Evolutionary conservation across 805 yeast genomes (phyloP).

Genomic region (Metschnikowia anglica): DNA sequence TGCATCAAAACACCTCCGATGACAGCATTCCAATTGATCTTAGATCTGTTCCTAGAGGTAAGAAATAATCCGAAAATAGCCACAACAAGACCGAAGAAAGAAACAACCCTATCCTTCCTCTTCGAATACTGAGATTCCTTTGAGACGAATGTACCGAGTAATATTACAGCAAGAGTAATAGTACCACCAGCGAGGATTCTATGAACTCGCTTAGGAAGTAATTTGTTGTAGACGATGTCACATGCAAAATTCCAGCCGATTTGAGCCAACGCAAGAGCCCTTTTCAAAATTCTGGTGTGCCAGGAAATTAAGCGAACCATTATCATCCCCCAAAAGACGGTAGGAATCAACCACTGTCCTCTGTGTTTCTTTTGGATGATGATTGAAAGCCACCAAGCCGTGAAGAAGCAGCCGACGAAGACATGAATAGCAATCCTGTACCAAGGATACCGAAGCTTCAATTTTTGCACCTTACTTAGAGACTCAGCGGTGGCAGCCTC

Average conservation of each 20-base stretch:
- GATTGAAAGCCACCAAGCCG: constrained; percentile 50
- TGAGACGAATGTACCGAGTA: constrained; percentile 56
- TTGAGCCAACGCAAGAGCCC: constrained; percentile 15
- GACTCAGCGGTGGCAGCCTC: constrained; percentile 11
- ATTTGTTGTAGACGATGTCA: constrained; percentile 34
- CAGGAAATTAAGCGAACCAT: constrained; percentile 53
- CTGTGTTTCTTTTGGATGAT: constrained; percentile 50
- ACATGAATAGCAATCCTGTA: constrained; percentile 18
- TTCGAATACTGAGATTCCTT: constrained; percentile 46
- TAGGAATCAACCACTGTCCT: constrained; percentile 57
- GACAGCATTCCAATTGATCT: constrained; percentile 58
- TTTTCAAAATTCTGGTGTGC: constrained; percentile 36
- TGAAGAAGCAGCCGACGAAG: constrained; percentile 26
- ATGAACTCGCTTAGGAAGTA: constrained; percentile 41
- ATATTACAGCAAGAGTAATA: constrained; percentile 46
- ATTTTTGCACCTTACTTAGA: constrained; percentile 7
- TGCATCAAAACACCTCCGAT: constrained; percentile 61
- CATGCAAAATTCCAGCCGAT: constrained; percentile 29
- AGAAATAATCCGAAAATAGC: constrained; percentile 44
- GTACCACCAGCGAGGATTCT: constrained; percentile 46
- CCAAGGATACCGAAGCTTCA: constrained; percentile 18
- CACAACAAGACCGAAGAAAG: constrained; percentile 55
- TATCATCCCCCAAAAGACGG: constrained; percentile 49
- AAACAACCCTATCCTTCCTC: constrained; percentile 53
- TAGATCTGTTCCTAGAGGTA: constrained; percentile 46